Conservation (phyloP, 2,329 filamentous ascomycete species). For the Hymenoscyphus infarciens region DNA sequence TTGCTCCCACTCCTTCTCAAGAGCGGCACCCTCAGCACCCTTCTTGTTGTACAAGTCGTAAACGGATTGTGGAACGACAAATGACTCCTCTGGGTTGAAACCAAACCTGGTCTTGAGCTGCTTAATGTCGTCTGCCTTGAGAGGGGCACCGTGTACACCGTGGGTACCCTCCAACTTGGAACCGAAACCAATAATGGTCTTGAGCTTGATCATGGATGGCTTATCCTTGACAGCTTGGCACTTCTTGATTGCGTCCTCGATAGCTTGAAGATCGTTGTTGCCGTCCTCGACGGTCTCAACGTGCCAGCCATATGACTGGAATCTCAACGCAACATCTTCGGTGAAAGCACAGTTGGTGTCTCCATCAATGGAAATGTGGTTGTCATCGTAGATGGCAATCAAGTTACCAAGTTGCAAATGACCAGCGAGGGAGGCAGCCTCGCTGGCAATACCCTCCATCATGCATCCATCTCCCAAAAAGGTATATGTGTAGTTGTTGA, state of each 20-base stretch:
- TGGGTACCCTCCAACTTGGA: conserved; percentile 90
- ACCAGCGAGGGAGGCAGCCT: conserved; percentile 88
- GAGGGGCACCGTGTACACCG: conserved; percentile 91
- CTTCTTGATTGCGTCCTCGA: conserved; percentile 83
- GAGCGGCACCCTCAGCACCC: conserved; percentile 78
- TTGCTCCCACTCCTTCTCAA: conserved; percentile 93
- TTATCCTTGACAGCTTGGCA: conserved; percentile 89
- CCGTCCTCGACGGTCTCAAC: conserved; percentile 79
- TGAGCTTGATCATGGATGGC: conserved; percentile 94
- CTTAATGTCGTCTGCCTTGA: conserved; percentile 92
- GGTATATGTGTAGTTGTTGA: conserved; percentile 95
- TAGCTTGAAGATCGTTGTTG: conserved; percentile 80
- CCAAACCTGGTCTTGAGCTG: conserved; percentile 93
- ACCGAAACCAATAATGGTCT: conserved; percentile 95
- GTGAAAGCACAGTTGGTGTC: conserved; percentile 96
- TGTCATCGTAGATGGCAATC: conserved; percentile 96
- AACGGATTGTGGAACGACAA: conserved; percentile 90
- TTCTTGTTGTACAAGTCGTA: conserved; percentile 89
- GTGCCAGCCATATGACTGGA: conserved; percentile 98
- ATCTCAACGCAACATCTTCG: conserved; percentile 91
- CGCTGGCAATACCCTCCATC: conserved; percentile 95
- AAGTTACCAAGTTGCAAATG: conserved; percentile 98
- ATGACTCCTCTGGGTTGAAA: conserved; percentile 91
- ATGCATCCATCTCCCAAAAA: conserved; percentile 98
- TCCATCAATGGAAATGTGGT: conserved; percentile 94